phyloP scores from a whole-genome alignment of 768 basidiomycete species.

The Crassisporium funariophilum region DNA sequence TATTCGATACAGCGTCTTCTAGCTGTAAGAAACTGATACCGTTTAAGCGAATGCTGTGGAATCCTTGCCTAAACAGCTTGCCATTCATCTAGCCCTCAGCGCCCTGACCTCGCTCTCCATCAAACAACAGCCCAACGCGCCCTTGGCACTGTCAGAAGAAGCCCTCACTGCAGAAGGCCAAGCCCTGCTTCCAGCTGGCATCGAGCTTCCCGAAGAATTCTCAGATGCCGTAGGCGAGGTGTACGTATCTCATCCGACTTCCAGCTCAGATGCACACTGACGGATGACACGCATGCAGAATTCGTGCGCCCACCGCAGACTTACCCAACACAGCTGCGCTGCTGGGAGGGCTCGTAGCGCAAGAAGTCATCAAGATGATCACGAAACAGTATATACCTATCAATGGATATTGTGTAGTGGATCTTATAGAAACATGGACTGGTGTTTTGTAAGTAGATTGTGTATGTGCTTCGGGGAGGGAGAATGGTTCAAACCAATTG shows the following conservation, averaged over 20 bases:
- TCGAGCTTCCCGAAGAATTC: constrained; percentile 56
- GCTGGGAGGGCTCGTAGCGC: constrained; percentile 91
- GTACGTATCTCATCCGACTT: constrained; percentile 46
- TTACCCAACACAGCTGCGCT: constrained; percentile 93
- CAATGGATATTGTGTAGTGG: constrained; percentile 80
- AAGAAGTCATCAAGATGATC: constrained; percentile 96
- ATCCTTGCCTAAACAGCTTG: constrained; percentile 52
- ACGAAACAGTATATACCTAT: constrained; percentile 95
- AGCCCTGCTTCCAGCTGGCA: constrained; percentile 48
- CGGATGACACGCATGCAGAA: constrained; percentile 42
- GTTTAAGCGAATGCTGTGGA: constrained; percentile 43
- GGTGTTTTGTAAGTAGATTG: constrained; percentile 45
- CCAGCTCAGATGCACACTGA: constrained; percentile 15
- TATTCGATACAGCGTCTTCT: constrained; percentile 3
- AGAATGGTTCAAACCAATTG: no score
- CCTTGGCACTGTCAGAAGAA: constrained; percentile 46
- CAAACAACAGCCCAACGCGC: constrained; percentile 28
- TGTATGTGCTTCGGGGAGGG: neutral
- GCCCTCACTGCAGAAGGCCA: constrained; percentile 54
- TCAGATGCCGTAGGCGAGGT: constrained; percentile 72
- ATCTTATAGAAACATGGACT: constrained; percentile 82
- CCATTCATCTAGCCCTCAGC: constrained; percentile 75
- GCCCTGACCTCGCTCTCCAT: constrained; percentile 47
- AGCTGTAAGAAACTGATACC: neutral
- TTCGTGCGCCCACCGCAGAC: constrained; percentile 79